Conservation (phyloP, 257 asterid genomes). For the Rauvolfia tetraphylla region DNA sequence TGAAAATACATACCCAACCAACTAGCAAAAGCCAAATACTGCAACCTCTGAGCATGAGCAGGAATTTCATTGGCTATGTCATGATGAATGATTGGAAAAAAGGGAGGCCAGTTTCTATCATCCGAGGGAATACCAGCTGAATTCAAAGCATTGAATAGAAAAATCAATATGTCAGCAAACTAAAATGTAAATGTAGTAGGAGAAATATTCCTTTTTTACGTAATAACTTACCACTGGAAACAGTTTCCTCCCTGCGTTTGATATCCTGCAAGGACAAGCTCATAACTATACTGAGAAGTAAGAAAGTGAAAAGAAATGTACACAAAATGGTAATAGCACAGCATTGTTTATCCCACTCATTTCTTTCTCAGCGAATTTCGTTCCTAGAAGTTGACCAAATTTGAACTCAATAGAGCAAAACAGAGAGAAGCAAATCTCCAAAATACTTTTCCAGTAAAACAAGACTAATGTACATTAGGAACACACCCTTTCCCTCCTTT, state of each 20-base stretch:
- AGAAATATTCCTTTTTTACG: background rate
- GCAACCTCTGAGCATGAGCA: slow-evolving; percentile 60
- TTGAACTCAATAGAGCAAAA: background rate
- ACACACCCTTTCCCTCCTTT: slow-evolving; percentile 84
- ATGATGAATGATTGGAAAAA: slow-evolving; percentile 58
- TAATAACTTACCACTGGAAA: slow-evolving; percentile 47
- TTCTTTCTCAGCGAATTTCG: background rate
- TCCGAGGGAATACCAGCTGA: slow-evolving; percentile 54
- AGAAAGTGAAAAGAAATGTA: slow-evolving; percentile 7
- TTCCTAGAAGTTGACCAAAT: background rate
- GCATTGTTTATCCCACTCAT: background rate
- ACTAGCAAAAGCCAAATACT: slow-evolving; percentile 70
- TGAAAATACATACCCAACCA: slow-evolving; percentile 50
- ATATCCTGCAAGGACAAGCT: slow-evolving; percentile 45
- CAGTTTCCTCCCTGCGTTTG: slow-evolving; percentile 62
- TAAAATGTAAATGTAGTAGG: background rate
- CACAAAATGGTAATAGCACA: background rate
- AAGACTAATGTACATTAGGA: background rate
- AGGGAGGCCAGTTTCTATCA: slow-evolving; percentile 64
- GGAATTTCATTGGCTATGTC: slow-evolving; percentile 70
- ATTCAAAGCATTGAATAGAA: slow-evolving; percentile 18
- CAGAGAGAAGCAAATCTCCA: background rate
- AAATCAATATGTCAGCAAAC: slow-evolving; percentile 10
- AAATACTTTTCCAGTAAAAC: background rate
- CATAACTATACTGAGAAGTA: slow-evolving; percentile 16